Percentiles rank a stretch among this genome's conserved stretches.
These are phyloP conservation scores for Ophiocordyceps unilateralis DNA, from an alignment of 2,329 filamentous ascomycete species.

Conservation along the genomic window DNA sequence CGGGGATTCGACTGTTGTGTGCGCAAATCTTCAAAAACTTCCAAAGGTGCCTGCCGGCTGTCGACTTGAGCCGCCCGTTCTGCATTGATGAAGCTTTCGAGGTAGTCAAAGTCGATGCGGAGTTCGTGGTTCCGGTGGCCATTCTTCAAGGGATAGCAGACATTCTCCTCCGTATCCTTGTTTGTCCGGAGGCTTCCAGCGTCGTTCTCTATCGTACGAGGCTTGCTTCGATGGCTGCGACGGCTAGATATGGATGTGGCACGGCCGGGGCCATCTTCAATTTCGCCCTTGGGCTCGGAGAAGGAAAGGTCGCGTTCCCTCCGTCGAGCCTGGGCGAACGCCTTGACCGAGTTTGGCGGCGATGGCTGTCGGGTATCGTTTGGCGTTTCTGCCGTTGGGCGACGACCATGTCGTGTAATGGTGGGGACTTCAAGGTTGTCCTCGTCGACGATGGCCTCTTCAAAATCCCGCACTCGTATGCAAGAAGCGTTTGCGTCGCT, in stretches of 20 bases:
- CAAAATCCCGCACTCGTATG: conserved; percentile 59
- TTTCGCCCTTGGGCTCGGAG: conserved; percentile 27
- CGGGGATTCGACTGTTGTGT: conserved; percentile 10
- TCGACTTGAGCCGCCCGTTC: conserved; percentile 32
- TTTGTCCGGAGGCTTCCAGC: conserved; percentile 42
- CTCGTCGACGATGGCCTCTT: conserved; percentile 61
- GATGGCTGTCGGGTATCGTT: conserved; percentile 54
- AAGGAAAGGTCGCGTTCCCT: conserved; percentile 56
- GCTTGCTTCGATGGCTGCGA: conserved; percentile 37
- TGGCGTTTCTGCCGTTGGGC: conserved; percentile 38
- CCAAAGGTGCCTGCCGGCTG: conserved; percentile 26
- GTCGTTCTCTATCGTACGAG: conserved; percentile 45
- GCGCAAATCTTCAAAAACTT: conserved; percentile 17
- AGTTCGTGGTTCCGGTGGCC: conserved; percentile 52
- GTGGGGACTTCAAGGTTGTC: conserved; percentile 45
- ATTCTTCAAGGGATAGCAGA: conserved; percentile 71
- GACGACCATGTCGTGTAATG: conserved; percentile 26
- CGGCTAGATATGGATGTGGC: conserved; percentile 54
- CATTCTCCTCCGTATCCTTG: conserved; percentile 67
- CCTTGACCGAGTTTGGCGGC: conserved; percentile 92
- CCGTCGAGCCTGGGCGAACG: conserved; percentile 80
- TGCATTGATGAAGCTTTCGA: conserved; percentile 74
- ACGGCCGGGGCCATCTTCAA: conserved; percentile 40
- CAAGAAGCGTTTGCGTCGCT: conserved; percentile 17
- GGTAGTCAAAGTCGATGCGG: conserved; percentile 78